Conservation (phyloP, 116 monocot genomes). For the Phalaenopsis hybrid region DNA sequence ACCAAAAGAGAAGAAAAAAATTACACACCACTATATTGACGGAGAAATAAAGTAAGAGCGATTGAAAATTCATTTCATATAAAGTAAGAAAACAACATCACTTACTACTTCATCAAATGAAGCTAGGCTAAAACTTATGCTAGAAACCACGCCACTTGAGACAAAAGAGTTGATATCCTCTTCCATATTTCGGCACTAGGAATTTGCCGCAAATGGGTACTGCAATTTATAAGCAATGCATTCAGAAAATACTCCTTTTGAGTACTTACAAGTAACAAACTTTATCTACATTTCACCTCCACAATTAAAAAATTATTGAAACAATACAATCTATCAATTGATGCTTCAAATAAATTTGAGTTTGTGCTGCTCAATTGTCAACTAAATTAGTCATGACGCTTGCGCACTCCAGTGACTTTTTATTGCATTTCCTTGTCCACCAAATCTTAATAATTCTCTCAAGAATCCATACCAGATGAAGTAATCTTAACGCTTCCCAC, state of each 20-base stretch:
- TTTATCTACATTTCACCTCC: not conserved
- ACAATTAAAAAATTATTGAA: no score
- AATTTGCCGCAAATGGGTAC: not conserved
- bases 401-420: not conserved
- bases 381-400: not conserved
- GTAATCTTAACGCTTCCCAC: not conserved
- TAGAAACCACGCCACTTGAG: slow-evolving; percentile 29
- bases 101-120: slow-evolving; percentile 51
- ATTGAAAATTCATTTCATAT: not conserved
- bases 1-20: slow-evolving; percentile 11
- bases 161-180: slow-evolving; percentile 23
- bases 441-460: not conserved
- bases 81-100: slow-evolving; percentile 6
- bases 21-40: not conserved
- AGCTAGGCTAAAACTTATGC: slow-evolving; percentile 37
- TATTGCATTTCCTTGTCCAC: not conserved
- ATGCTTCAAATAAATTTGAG: not conserved
- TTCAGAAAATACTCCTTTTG: not conserved
- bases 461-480: not conserved
- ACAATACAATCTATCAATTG: no score
- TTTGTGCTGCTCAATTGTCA: not conserved
- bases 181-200: slow-evolving; percentile 23
- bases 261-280: not conserved
- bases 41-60: not conserved
- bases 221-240: not conserved